Evolutionary conservation across 352 stramenopile genomes (phyloP), one percentile per base, ranked within the genome.

Genomic region (Pythium myriotylum): DNA sequence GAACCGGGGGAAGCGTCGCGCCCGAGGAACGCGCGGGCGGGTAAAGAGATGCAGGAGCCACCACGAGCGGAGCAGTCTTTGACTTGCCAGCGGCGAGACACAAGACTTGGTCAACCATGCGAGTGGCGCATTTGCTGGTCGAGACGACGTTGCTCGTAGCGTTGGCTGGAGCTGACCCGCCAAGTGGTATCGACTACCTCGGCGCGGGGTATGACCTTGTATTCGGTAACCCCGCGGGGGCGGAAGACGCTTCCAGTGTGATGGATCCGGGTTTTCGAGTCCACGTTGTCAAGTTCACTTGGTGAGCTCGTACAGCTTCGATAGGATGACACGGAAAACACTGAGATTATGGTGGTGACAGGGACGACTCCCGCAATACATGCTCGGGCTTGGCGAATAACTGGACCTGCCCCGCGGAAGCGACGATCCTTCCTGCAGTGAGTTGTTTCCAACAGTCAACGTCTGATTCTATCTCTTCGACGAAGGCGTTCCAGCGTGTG

Each of bases 391-490:
- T 71, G 17, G 49, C 43, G 16, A 50, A 33, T 22, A 67, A 70
- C 56, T 70, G 60, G 66, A 59, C 62, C 2, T 71, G 67, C 37
- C 62, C 67, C 8, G 59, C 54, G 0, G 57, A 74, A 40, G 52
- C 59, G 9, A 53, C 62, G 4, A 63, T 74, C n/a, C 43, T 74
- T 20, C 62, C 67, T 8, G 48, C 62, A 37, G 47, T 54, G 35
- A 74, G 62, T 43, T 74, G 67, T 45, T 59, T 66, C 19, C 67
- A 71, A 49, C 62, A 74, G 35, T 74, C 67, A 10, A 68, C 67
- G 10, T 67, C 62, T 2, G 68, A 58, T 48, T 51, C 54, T 37
- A 71, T 71, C 47, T 57, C 57, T 8, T 74, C 57, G 3, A 71
- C 67, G 20, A 68, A 68, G 48, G 59, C 62, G 5, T 74, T 71